A percentile compares a stretch with the other conserved stretches of the same genome.
Conservation (phyloP, 768 basidiomycete genomes). For the Lepiota venenata region DNA sequence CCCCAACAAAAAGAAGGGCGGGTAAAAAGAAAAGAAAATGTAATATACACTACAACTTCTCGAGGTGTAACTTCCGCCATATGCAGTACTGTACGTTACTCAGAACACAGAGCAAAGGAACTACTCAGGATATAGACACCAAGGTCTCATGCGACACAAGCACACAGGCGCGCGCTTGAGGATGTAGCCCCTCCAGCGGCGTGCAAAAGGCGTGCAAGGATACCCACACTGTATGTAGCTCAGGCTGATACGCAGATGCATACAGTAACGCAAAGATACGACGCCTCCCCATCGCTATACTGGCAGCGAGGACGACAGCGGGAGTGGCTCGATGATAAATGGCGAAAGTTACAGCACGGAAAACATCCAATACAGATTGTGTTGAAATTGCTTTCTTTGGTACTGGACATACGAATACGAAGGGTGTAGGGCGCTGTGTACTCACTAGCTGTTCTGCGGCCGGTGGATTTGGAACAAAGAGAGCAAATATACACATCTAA, state of each 20-base stretch:
- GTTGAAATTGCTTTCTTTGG: conserved; percentile 13
- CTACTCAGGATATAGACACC: conserved; percentile 5
- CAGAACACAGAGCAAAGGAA: neutral
- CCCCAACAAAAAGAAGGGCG: conserved; percentile 5
- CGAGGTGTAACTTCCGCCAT: conserved; percentile 12
- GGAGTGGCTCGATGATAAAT: conserved; percentile 4
- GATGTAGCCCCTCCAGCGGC: neutral
- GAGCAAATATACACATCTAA: conserved; percentile 58
- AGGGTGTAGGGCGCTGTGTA: conserved; percentile 32
- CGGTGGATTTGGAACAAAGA: conserved; percentile 56
- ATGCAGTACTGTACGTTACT: conserved; percentile 4
- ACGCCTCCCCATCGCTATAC: conserved; percentile 1
- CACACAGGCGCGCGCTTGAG: neutral
- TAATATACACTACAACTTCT: conserved; percentile 10
- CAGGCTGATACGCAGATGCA: conserved; percentile 11
- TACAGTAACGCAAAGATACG: neutral
- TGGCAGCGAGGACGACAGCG: neutral
- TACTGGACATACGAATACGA: conserved; percentile 26
- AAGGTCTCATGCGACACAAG: neutral
- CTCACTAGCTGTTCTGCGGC: conserved; percentile 76
- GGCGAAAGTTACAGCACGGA: conserved; percentile 23
- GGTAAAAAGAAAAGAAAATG: conserved; percentile 6
- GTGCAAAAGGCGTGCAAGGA: neutral
- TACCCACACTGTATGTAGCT: conserved; percentile 17
- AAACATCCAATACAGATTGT: conserved; percentile 7